Percentiles rank a stretch among this genome's conserved stretches.
These are phyloP conservation scores for Corymbia maculata DNA, from an alignment of 345 rosid genomes.

Conservation along the genomic window DNA sequence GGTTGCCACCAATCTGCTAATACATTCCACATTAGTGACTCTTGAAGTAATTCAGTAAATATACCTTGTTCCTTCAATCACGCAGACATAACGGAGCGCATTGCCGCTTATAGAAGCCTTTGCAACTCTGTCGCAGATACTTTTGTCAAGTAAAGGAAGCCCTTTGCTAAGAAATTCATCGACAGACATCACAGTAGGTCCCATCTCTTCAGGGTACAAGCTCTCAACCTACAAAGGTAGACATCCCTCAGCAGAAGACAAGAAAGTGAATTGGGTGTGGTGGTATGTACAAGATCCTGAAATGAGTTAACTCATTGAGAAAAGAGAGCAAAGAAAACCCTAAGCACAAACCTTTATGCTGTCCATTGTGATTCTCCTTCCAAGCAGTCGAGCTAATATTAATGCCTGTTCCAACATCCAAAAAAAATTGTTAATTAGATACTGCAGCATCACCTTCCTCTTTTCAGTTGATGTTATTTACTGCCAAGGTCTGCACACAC, in stretches of 20 bases:
- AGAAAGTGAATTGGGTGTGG: background rate
- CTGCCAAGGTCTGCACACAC: background rate
- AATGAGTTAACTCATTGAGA: background rate
- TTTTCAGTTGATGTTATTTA: background rate
- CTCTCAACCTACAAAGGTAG: constrained; percentile 60
- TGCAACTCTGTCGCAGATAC: constrained; percentile 52
- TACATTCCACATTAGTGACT: background rate
- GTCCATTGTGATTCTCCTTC: constrained; percentile 54
- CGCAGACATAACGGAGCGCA: constrained; percentile 87
- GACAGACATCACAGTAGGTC: constrained; percentile 53
- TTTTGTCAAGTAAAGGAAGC: constrained; percentile 52
- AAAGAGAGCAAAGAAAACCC: background rate
- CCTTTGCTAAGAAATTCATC: constrained; percentile 59
- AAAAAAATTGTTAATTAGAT: background rate
- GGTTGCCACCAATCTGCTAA: background rate
- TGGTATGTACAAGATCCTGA: background rate
- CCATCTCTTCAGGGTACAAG: constrained; percentile 78
- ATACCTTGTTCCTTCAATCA: constrained; percentile 76
- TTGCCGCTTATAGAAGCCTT: constrained; percentile 62
- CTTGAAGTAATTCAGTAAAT: background rate
- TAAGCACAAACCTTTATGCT: constrained; percentile 45
- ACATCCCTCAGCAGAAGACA: background rate
- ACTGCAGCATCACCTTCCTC: background rate
- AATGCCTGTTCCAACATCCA: constrained; percentile 48
- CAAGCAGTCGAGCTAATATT: constrained; percentile 90